Evolutionary conservation across 2,329 filamentous ascomycete genomes (phyloP).

Genomic region (Fonsecaea pedrosoi): DNA sequence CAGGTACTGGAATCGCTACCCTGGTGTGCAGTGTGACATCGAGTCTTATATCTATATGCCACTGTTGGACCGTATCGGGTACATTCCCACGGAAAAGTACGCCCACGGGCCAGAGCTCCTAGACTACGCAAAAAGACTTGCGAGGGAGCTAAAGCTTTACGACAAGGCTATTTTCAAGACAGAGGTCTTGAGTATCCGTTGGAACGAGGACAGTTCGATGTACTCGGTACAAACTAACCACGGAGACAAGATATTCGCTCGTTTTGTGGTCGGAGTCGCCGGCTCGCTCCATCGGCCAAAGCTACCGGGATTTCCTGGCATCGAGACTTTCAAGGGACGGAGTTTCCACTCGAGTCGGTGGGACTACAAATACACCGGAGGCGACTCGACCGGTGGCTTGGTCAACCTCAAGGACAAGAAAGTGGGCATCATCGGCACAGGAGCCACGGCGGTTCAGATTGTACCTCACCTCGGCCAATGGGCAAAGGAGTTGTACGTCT

Average conservation of each 20-base stretch:
- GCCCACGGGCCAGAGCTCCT: slow-evolving; percentile 30
- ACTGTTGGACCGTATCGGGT: slow-evolving; percentile 32
- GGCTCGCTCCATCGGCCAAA: slow-evolving; percentile 47
- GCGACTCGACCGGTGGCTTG: slow-evolving; percentile 29
- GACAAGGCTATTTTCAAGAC: slow-evolving; percentile 33
- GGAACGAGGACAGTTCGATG: slow-evolving; percentile 24
- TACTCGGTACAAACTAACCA: slow-evolving; percentile 37
- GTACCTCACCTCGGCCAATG: slow-evolving; percentile 44
- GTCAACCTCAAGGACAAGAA: slow-evolving; percentile 31
- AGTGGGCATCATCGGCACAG: slow-evolving; percentile 49
- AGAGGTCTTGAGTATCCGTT: slow-evolving; percentile 26
- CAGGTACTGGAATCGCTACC: slow-evolving; percentile 40
- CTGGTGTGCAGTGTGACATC: slow-evolving; percentile 34
- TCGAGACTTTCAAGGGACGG: slow-evolving; percentile 47
- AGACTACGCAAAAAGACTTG: slow-evolving; percentile 31
- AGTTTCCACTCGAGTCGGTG: slow-evolving; percentile 55
- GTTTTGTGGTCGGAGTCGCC: slow-evolving; percentile 51
- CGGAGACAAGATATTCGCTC: slow-evolving; percentile 43
- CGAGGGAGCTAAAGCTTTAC: slow-evolving; percentile 23
- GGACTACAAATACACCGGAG: slow-evolving; percentile 53
- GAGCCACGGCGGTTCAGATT: slow-evolving; percentile 52
- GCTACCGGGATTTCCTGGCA: slow-evolving; percentile 41
- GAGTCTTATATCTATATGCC: slow-evolving; percentile 36
- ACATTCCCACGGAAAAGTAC: slow-evolving; percentile 35
- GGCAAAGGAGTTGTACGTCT: slow-evolving; percentile 46